Conservation (phyloP, 2,329 filamentous ascomycete species). For the Microsporum ferrugineum region DNA sequence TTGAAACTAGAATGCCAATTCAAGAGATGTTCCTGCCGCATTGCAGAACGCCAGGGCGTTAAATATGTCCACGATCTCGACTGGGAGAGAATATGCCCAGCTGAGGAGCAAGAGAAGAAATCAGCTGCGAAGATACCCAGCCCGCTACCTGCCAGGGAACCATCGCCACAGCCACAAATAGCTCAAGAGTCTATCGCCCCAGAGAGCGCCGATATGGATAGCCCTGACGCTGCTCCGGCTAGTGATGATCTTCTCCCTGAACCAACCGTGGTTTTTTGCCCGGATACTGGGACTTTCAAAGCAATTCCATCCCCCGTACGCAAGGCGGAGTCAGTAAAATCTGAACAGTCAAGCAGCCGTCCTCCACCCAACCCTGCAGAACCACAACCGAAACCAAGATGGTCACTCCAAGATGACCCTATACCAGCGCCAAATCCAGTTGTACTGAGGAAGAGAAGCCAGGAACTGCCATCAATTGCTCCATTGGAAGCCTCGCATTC, state of each 20-base stretch:
- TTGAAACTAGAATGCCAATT: conserved; percentile 42
- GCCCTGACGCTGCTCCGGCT: not conserved
- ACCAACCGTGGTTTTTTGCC: conserved; percentile 32
- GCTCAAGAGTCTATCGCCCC: not conserved
- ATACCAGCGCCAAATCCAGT: not conserved
- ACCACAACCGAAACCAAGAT: not conserved
- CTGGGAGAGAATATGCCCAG: conserved; percentile 17
- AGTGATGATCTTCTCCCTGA: conserved; percentile 19
- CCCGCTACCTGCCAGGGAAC: not conserved
- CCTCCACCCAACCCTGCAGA: not conserved
- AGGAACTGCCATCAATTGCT: not conserved
- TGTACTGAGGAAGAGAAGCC: not conserved
- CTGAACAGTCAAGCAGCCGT: not conserved
- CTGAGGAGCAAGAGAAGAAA: conserved; percentile 7
- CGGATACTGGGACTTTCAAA: conserved; percentile 35
- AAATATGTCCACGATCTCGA: conserved; percentile 31
- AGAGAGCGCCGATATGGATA: not conserved
- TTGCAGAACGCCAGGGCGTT: conserved; percentile 33
- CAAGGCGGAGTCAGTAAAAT: not conserved
- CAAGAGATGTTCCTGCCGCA: conserved; percentile 36
- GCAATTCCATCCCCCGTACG: conserved; percentile 27
- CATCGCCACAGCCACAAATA: not conserved
- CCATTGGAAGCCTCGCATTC: not conserved
- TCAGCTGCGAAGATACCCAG: not conserved
- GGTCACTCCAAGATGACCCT: not conserved